A percentile compares a stretch with the other conserved stretches of the same genome.
These are phyloP conservation scores for barley (Hordeum vulgare) DNA, from an alignment of 176 grass and related monocot genomes.

Conservation along the genomic window DNA sequence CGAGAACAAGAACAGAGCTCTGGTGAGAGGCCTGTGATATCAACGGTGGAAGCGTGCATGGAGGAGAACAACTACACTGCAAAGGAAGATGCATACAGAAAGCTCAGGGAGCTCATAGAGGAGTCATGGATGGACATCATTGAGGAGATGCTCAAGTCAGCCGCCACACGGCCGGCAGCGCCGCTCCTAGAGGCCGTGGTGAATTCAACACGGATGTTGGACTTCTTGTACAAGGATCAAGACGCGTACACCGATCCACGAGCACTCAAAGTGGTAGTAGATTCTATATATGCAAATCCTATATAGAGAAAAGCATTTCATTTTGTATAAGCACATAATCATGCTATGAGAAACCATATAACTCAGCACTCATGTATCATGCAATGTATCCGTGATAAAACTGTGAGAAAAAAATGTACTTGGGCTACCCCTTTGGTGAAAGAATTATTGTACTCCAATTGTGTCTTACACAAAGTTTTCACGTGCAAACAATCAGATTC, in stretches of 20 bases:
- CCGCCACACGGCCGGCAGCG: neutral
- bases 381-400: no score
- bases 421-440: no score
- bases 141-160: neutral
- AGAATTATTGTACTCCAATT: no score
- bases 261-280: neutral
- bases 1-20: neutral
- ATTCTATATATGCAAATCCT: neutral
- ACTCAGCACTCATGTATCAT: no score
- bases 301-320: no score
- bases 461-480: no score
- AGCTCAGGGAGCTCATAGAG: neutral
- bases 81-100: neutral
- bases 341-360: no score
- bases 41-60: neutral
- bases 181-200: neutral
- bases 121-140: conserved; percentile 14
- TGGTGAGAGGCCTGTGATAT: neutral
- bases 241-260: neutral
- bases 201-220: neutral
- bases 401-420: no score
- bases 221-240: neutral
- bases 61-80: neutral
- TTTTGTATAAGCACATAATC: no score
- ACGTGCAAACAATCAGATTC: no score